Conservation (phyloP, 352 stramenopile genomes). For the Phytophthora boehmeriae region DNA sequence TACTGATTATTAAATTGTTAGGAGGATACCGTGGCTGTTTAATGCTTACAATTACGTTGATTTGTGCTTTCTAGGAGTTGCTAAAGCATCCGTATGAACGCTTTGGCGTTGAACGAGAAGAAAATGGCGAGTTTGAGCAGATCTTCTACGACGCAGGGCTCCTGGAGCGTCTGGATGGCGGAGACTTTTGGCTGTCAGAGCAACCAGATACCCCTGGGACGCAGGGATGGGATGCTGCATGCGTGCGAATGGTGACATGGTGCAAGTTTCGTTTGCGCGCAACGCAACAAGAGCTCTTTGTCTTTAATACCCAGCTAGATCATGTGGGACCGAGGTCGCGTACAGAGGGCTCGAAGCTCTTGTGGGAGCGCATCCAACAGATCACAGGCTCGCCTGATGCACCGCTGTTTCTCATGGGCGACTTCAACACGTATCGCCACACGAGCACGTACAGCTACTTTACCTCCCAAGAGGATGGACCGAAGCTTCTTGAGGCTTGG, state of each 20-base stretch:
- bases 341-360: constrained; percentile 53
- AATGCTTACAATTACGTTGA: constrained; percentile 1
- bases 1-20: constrained; percentile 11
- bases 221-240: constrained; percentile 68
- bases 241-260: constrained; percentile 77
- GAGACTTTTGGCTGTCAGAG: constrained; percentile 85
- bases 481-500: constrained; percentile 78
- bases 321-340: constrained; percentile 64
- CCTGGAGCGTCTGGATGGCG: constrained; percentile 57
- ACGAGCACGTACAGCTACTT: constrained; percentile 85
- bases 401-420: constrained; percentile 80
- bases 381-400: constrained; percentile 48
- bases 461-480: constrained; percentile 60
- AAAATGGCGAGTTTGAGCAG: constrained; percentile 81
- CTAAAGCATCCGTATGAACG: constrained; percentile 71
- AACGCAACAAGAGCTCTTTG: constrained; percentile 71
- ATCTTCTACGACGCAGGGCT: constrained; percentile 78
- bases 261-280: constrained; percentile 66
- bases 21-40: not conserved
- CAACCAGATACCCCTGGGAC: constrained; percentile 57
- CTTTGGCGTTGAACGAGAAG: constrained; percentile 71
- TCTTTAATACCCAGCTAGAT: constrained; percentile 84
- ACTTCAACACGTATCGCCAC: constrained; percentile 90
- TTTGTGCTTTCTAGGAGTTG: constrained; percentile 29
- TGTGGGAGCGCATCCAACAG: constrained; percentile 69